A percentile compares a stretch with the other conserved stretches of the same genome.
phyloP scores from a whole-genome alignment of 345 rosid genomes.

The Eucalyptus microcorys region DNA sequence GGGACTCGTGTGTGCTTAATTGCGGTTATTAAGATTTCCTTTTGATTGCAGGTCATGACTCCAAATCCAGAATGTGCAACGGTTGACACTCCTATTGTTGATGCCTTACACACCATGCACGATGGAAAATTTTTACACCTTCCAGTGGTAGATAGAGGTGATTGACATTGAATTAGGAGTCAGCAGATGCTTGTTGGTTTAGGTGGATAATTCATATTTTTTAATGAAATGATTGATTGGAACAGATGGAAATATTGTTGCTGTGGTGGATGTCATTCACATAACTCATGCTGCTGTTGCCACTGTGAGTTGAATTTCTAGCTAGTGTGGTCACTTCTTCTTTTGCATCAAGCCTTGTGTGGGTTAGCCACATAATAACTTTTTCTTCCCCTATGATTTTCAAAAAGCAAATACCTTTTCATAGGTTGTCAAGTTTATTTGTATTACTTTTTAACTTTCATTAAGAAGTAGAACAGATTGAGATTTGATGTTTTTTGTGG shows the following conservation, averaged over 20 bases:
- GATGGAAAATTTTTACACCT: constrained; percentile 97
- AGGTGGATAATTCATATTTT: not conserved
- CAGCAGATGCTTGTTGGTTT: not conserved
- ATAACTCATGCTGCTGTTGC: constrained; percentile 96
- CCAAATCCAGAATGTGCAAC: constrained; percentile 91
- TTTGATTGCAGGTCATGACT: constrained; percentile 74
- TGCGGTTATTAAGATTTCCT: not conserved
- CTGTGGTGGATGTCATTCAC: constrained; percentile 83
- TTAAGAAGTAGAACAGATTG: not conserved
- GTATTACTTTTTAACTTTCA: not conserved
- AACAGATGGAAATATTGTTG: constrained; percentile 74
- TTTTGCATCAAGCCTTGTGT: not conserved
- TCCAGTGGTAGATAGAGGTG: constrained; percentile 86
- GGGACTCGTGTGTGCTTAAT: not conserved
- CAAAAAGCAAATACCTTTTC: not conserved
- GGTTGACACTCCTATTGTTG: constrained; percentile 83
- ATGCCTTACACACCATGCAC: constrained; percentile 93
- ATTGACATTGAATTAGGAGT: not conserved
- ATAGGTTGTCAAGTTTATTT: not conserved
- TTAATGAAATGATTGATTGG: constrained; percentile 6
- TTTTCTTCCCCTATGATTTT: not conserved
- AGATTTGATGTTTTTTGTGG: not conserved
- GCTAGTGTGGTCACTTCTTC: not conserved
- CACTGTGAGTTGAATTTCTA: constrained; percentile 42
- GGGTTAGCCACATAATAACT: not conserved